Evolutionary conservation across 1,139 yeast genomes (phyloP).

Genomic region (Kodamaea ohmeri): DNA sequence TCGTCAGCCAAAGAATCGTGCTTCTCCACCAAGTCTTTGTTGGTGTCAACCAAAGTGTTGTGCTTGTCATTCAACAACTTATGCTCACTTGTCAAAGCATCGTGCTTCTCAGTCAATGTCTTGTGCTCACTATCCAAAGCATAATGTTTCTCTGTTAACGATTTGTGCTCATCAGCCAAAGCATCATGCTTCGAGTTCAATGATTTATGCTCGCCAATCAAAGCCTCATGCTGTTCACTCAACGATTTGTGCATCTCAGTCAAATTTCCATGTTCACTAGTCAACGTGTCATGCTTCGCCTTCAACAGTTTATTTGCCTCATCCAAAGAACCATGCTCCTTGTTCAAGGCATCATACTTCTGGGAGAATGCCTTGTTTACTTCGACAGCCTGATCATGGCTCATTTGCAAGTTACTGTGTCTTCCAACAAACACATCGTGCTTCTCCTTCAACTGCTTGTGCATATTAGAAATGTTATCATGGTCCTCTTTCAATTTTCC

Average conservation of each 20-base stretch:
- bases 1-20: constrained; percentile 1
- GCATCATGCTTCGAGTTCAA: neutral
- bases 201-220: constrained; percentile 1
- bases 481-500: neutral
- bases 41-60: neutral
- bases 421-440: neutral
- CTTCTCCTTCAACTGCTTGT: constrained; percentile 4
- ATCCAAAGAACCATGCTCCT: constrained; percentile 1
- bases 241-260: neutral
- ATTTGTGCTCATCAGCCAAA: neutral
- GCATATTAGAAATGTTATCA: neutral
- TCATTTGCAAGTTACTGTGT: neutral
- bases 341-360: neutral
- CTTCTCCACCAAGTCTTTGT: neutral
- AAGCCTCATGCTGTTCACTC: neutral
- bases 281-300: neutral
- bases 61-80: constrained; percentile 1
- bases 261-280: neutral
- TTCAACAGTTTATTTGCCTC: neutral
- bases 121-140: neutral
- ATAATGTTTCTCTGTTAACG: neutral
- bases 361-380: neutral
- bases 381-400: neutral
- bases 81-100: neutral
- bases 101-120: neutral